Evolutionary conservation across 805 yeast genomes (phyloP), one percentile per base, ranked within the genome.

Genomic region (Debaryomyces hansenii): DNA sequence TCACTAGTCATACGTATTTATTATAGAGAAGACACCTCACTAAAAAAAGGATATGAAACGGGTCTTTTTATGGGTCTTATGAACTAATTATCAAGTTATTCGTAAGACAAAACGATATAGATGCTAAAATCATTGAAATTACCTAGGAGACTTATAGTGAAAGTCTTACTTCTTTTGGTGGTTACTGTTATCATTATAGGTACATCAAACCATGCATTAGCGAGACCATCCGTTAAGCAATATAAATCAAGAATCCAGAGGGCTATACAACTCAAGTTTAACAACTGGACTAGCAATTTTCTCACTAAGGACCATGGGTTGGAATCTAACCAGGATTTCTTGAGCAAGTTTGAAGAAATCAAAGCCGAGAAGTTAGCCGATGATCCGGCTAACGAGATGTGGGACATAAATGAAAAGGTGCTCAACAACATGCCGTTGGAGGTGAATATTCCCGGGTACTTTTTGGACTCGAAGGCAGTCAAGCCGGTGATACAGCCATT

Each of bases 401-500:
- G 70, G 70, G 56, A 56, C 21, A 39, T 63, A 18, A 49, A 56
- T 24, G 46, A 42, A 2, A 24, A 39, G 12, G 18, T 42, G 2
- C n/a, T 42, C 4, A 28, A 41, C 2, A 39, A 47, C 14, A 18
- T 49, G 5, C 59, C 60, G 2, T 42, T 60, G 12, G 35, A 24
- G 11, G 47, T 63, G 2, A 27, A 45, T 8, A 37, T 58, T 5
- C 67, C 68, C 1, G 18, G 29, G 5, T 58, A 56, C 36, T 53
- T 43, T 35, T 29, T 11, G n/a, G 32, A 41, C 18, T 28, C 28
- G 4, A 24, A 24, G 5, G 40, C 20, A 4, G 40, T 42, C 27
- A 51, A 47, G 32, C 64, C 67, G 7, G 36, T 46, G 15, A 46
- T 57, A 33, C 63, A 48, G 49, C 66, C 61, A 5, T 66, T 46